Base-by-base conservation (phyloP, 345 rosid species). In the Syzygium aqueum region DNA sequence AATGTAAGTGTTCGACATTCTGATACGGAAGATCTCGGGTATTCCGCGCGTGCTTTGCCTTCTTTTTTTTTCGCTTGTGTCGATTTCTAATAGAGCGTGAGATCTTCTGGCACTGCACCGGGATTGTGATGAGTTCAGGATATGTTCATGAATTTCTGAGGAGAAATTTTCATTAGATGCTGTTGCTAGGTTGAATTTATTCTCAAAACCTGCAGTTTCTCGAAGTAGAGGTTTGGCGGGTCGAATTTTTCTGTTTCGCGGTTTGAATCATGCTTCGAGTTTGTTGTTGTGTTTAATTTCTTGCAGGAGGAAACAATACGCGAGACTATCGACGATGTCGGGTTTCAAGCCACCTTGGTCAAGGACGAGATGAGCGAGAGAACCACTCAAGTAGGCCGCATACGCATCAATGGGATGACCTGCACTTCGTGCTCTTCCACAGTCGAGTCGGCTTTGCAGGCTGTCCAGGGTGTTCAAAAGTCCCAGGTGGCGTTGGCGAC, bases 401-500 rank as follows among this genome's bases (percentile, higher is more conserved):
- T 97, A 28, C 93, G 92, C 56, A 96, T 96, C 30, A 94, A 88
- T 19, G 97, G 99, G 90, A 97, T 97, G 98, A 95, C 97, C n/a
- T 95, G 99, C 91, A 92, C 97, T 27, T 91, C 98, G 8, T 97
- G 99, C 91, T 95, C 97, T 59, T 88, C 97, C 65, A 92, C 97
- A 10, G 90, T 94, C 15, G 99, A 97, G 90, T 86, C 93, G 77
- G 95, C 92, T 87, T 77, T 97, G 88, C 94, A 91, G 92, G 89
- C 92, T 11, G 86, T 94, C 88, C 85, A 56, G 52, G 99, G 99
- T 8, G 99, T 97, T 3, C 93, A 88, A 37, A 95, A 91, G 84
- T 98, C 94, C 46, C 96, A 89, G 84, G 99, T 96, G 6, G 99
- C 99, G 33, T 91, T 97, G 65, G 99, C 98, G 40, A 95, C 96